A percentile compares a stretch with the other conserved stretches of the same genome.
phyloP scores from a whole-genome alignment of 2,329 filamentous ascomycete species.

The Coniosporium tulheliwenetii region DNA sequence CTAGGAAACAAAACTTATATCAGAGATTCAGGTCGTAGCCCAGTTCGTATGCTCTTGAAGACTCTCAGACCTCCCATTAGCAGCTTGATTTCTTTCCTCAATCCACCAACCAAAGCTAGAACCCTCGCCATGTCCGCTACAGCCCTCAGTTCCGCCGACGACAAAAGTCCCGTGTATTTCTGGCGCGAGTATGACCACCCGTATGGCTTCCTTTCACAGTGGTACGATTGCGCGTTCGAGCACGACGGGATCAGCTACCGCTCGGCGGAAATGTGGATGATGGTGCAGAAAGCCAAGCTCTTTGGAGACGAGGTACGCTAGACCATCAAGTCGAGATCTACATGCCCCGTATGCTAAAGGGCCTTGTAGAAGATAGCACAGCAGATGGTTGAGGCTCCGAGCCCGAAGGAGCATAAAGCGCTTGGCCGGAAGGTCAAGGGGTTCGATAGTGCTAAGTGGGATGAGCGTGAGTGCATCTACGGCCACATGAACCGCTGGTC shows the following conservation, averaged over 20 bases:
- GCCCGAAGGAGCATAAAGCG: conserved; percentile 33
- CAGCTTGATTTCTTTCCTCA: no score
- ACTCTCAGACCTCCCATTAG: no score
- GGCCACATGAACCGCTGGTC: not conserved
- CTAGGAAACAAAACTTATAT: no score
- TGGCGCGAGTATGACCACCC: conserved; percentile 24
- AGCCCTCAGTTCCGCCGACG: no score
- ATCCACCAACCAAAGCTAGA: no score
- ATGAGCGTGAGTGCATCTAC: conserved; percentile 13
- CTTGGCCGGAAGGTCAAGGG: conserved; percentile 39
- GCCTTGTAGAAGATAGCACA: conserved; percentile 20
- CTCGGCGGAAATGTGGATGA: conserved; percentile 32
- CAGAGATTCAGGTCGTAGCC: no score
- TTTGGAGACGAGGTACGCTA: conserved; percentile 22
- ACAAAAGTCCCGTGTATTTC: conserved; percentile 15
- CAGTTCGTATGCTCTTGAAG: no score
- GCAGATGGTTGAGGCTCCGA: conserved; percentile 31
- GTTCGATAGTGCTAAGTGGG: conserved; percentile 39
- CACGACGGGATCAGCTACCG: conserved; percentile 19
- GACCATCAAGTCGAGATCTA: not conserved
- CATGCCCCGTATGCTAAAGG: not conserved
- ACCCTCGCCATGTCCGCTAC: no score
- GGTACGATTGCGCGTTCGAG: conserved; percentile 38
- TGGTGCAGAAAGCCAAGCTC: conserved; percentile 27
- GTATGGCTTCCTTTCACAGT: conserved; percentile 47